Percentiles rank a stretch among this genome's conserved stretches.
Conservation (phyloP, 768 basidiomycete species). For the Rhizopogon sp. region DNA sequence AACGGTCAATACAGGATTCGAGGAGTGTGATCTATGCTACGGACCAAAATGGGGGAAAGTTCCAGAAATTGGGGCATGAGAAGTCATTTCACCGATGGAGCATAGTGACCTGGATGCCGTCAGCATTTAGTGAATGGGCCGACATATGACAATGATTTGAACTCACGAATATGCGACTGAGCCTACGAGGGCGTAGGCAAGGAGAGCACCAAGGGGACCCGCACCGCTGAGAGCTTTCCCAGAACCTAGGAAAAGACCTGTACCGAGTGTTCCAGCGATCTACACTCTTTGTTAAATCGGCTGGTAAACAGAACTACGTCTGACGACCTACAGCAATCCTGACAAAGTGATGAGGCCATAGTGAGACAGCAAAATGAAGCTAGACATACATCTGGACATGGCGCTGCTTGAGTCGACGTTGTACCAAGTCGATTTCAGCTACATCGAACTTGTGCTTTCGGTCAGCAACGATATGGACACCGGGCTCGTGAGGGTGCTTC, state of each 20-base stretch:
- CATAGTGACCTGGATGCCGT: constrained; percentile 44
- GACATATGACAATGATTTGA: constrained; percentile 10
- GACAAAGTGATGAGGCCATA: not conserved
- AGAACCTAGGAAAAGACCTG: constrained; percentile 70
- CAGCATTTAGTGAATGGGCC: constrained; percentile 12
- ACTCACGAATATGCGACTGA: constrained; percentile 60
- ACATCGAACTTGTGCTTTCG: constrained; percentile 43
- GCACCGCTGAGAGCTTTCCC: constrained; percentile 54
- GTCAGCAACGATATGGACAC: constrained; percentile 8
- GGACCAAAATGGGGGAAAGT: constrained; percentile 70
- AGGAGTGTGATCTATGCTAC: constrained; percentile 1
- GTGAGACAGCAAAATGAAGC: not conserved
- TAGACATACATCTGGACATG: constrained; percentile 70
- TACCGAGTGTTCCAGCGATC: constrained; percentile 75
- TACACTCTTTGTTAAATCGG: constrained; percentile 13
- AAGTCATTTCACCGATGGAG: constrained; percentile 76
- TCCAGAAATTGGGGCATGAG: constrained; percentile 72
- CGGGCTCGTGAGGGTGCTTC: not conserved
- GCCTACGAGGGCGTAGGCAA: constrained; percentile 61
- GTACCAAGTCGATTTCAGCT: constrained; percentile 66
- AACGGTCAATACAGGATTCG: not conserved
- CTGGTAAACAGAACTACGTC: not conserved
- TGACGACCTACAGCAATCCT: constrained; percentile 57
- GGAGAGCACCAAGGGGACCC: constrained; percentile 62
- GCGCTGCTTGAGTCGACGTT: constrained; percentile 68